Evolutionary conservation across 805 yeast species (phyloP), one percentile per base, ranked within the genome.

Genomic region (Huiozyma naganishii): DNA sequence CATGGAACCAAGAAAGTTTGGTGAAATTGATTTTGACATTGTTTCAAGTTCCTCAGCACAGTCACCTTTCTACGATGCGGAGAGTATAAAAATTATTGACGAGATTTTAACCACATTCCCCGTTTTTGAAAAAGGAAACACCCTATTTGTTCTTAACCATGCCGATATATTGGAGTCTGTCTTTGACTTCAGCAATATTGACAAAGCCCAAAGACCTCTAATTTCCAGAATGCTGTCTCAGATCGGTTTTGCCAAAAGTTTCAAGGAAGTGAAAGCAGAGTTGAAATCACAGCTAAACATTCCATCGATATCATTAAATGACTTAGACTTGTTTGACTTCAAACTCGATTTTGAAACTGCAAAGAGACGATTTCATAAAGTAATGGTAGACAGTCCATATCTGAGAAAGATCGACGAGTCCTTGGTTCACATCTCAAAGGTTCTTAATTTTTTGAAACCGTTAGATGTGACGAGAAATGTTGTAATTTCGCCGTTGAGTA

Each of bases 21-120:
- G 82, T 29, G 95, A 94, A 46, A 77, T 87, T 35, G 94, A 83
- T 54, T 89, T 90, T 62, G 97, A 92, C 62, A 80, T 88, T 27
- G 68, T 83, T 2, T 60, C 67, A 1, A 69, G 83, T 0, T 67
- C 69, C n/a, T 53, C 71, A 1, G 51, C 64, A 1, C 75, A 74
- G 38, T 59, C 73, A 7, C 66, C 77, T 1, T 72, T 74, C 38
- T 73, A 82, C 50, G 97, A 92, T 58, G 96, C 97, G 0, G 99
- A 92, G 56, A 77, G 90, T 46, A 68, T 92, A 39, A 83, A 83
- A 50, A 84, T 87, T 1, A 71, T 86, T 32, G 89, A 83, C 55
- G 95, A 89, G 52, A 70, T 88, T 5, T 60, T 85, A 2, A 59
- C 69, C 0, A 59, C 72, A 2, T 77, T 85, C 49, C 94, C 92